Percentiles rank a stretch among this genome's conserved stretches.
Evolutionary conservation across 73 alveolate genomes (phyloP).

Genomic region (Tetrahymena borealis): DNA sequence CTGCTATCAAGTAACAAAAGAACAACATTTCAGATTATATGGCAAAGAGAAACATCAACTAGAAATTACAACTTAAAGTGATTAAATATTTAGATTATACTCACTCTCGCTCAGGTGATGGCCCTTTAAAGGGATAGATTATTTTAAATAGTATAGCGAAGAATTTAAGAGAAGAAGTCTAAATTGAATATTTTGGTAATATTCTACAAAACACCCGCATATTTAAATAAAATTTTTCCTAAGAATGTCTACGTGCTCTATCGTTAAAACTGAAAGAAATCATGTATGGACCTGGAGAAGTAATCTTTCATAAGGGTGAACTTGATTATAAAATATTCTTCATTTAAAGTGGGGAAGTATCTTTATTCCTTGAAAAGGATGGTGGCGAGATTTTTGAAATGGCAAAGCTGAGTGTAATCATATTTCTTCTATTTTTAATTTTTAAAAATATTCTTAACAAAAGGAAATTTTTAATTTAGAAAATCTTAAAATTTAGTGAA

Average conservation of each 20-base stretch:
- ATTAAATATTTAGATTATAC: conserved; percentile 65
- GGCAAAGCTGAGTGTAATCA: background rate
- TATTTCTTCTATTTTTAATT: background rate
- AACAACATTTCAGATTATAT: conserved; percentile 58
- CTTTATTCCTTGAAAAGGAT: background rate
- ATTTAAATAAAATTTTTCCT: conserved; percentile 14
- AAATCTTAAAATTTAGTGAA: background rate
- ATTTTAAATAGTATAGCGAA: conserved; percentile 22
- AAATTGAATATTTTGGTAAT: conserved; percentile 42
- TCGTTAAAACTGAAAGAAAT: conserved; percentile 48
- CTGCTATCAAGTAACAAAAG: conserved; percentile 52
- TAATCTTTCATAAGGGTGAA: conserved; percentile 60
- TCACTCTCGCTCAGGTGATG: conserved; percentile 33
- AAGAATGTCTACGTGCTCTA: conserved; percentile 12
- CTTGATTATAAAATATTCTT: background rate
- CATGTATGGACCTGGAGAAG: conserved; percentile 76
- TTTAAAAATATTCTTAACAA: background rate
- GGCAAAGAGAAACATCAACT: conserved; percentile 53
- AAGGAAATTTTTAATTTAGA: conserved; percentile 16
- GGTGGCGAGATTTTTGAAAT: background rate
- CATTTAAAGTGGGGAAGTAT: background rate
- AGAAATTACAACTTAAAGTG: conserved; percentile 51
- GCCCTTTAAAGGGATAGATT: conserved; percentile 40
- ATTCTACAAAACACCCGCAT: conserved; percentile 22
- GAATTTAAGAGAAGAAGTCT: conserved; percentile 43